Evolutionary conservation across 1,284 basidiomycete genomes (phyloP), one percentile per base, ranked within the genome.

Genomic region (Coriolopsis trogii): DNA sequence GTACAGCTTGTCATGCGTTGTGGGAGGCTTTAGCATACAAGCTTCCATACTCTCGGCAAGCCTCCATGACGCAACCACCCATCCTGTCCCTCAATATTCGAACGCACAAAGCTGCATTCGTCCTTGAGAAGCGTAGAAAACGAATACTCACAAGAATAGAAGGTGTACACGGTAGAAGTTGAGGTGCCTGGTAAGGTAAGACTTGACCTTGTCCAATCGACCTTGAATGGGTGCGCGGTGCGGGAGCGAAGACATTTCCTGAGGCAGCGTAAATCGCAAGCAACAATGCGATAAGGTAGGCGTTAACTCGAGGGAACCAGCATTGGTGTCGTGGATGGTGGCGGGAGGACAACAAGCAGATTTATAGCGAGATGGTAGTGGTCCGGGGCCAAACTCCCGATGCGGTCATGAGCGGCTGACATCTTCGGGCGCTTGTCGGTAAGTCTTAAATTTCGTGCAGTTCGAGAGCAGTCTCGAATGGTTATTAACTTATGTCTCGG

Each of bases 131-230:
- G 16, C 9, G 33, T 6, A 18, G 5, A 43, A 18, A 37, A 33
- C 40, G 34, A 24, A 33, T 12, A 67, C 81, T 62, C 61, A 81
- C 80, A 82, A 81, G 66, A 76, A 76, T 8, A 81, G 66, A 4
- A 78, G 66, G 61, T 88, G 86, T 38, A 85, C 64, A 12, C 87
- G 78, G 61, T 81, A 89, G 64, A 89, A 89, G 67, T 89, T 89
- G 65, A 89, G 82, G 59, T 84, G 74, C 51, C 68, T 66, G 49
- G 62, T 62, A 37, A 79, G 34, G 44, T 66, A 68, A 25, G 40
- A 41, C 46, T 37, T 31, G 49, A 51, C 21, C 34, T 37, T 26
- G 25, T 23, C 38, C 37, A 56, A 23, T 46, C 37, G 44, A n/a
- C 23, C 18, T 40, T 37, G 24, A 28, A 48, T 39, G 30, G 49